phyloP scores from a whole-genome alignment of 192 early-diverging fungal genomes.

The Umbelopsis ramanniana region DNA sequence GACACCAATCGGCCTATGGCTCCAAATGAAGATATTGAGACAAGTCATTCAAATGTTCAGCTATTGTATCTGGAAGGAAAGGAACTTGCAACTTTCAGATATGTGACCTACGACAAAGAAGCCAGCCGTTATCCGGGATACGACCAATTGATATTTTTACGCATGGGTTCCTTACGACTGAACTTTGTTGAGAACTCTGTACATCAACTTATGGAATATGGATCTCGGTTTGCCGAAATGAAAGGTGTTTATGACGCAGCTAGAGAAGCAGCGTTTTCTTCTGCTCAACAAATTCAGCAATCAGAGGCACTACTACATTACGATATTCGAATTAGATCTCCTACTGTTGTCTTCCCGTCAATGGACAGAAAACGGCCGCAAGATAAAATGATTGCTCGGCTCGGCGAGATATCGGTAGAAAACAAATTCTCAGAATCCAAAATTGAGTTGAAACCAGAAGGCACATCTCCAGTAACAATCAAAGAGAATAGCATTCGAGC shows the following conservation, averaged over 20 bases:
- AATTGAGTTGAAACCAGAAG: background rate
- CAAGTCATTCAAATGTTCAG: conserved; percentile 32
- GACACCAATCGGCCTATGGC: conserved; percentile 29
- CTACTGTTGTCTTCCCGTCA: conserved; percentile 77
- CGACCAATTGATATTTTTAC: conserved; percentile 63
- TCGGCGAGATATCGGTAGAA: conserved; percentile 73
- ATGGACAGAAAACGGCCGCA: conserved; percentile 35
- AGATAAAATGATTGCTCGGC: conserved; percentile 62
- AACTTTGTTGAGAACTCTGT: conserved; percentile 65
- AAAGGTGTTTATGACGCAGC: conserved; percentile 74
- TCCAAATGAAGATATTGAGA: background rate
- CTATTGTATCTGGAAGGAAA: conserved; percentile 76
- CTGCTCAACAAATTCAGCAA: conserved; percentile 69
- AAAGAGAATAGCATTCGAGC: conserved; percentile 58
- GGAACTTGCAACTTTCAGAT: conserved; percentile 74
- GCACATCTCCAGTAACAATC: background rate
- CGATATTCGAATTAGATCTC: conserved; percentile 73
- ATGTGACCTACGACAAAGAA: conserved; percentile 65
- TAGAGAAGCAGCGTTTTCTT: conserved; percentile 64
- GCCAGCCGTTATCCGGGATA: conserved; percentile 67
- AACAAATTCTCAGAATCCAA: conserved; percentile 55
- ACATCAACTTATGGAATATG: conserved; percentile 62
- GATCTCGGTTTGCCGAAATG: conserved; percentile 75
- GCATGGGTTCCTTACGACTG: conserved; percentile 67
- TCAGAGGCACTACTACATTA: conserved; percentile 67